Base-by-base conservation (phyloP, 495 filamentous ascomycete species). In the Hypoxylon lenormandii region DNA sequence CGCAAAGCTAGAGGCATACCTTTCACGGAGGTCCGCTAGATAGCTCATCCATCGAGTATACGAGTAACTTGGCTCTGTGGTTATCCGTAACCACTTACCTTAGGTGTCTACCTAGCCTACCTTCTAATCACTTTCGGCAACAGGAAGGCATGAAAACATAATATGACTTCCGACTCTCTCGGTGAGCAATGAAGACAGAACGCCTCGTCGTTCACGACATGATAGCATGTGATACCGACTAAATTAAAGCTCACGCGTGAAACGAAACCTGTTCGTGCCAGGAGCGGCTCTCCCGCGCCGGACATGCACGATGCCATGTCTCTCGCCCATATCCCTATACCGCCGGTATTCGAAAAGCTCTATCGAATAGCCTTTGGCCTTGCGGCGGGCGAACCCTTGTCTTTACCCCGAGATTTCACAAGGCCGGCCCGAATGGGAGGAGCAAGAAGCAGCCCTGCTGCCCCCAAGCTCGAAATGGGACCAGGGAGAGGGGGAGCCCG, bases 341-440 rank as follows among this genome's bases (percentile, higher is more conserved):
- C 36, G 26, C 28, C 47, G 46, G 8, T 38, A 51, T 58, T 58
- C 59, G 47, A 36, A 53, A 33, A 33, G 30, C 6, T 3, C 23
- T 45, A 69, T 61, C 59, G 38, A 59, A 59, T 40, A 59, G 30
- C 38, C 42, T 45, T 22, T 37, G 60, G 58, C 40, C 69, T 56
- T 66, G 72, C 59, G 49, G 28, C 40, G 57, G 72, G 53, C 40
- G 21, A 28, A 45, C 63, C 56, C 65, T 59, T 59, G 61, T 70
- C 64, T 46, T 46, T 62, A 69, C 70, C 64, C 66, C 66, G 56
- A 64, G 66, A 68, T 62, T 40, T 50, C 23, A 33, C 30, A 42
- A 73, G 62, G 64, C 60, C 73, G 70, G 73, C 18, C 73, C 73
- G 70, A 73, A 73, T 70, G 49, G 56, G 48, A 37, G 58, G 19